Conservation (phyloP, 345 rosid species). For the Mercurialis annua region DNA sequence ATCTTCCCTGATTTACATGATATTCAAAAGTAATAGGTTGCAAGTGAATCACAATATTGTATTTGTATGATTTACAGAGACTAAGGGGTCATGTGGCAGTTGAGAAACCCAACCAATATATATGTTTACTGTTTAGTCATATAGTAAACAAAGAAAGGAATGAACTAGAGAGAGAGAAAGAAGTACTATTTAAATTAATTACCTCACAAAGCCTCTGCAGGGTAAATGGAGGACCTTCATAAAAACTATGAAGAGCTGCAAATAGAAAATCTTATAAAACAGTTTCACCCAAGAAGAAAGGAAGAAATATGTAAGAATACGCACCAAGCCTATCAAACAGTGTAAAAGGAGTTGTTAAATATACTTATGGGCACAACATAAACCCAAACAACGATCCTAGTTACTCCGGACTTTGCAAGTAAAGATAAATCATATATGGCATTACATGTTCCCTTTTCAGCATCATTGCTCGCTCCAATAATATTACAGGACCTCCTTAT, state of each 20-base stretch:
- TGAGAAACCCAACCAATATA: neutral
- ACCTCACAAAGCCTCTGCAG: conserved; percentile 96
- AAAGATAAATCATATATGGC: too few relatives aligned
- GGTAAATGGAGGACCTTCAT: conserved; percentile 94
- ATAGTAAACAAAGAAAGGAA: neutral
- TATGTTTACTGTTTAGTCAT: neutral
- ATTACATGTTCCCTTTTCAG: neutral
- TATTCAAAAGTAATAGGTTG: neutral
- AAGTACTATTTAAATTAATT: conserved; percentile 9
- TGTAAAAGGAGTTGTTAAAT: neutral
- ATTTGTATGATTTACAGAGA: neutral
- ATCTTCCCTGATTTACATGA: neutral
- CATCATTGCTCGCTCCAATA: neutral
- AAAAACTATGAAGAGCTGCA: conserved; percentile 66
- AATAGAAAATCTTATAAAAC: conserved; percentile 1
- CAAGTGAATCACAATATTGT: neutral
- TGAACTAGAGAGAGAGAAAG: neutral
- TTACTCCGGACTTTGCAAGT: neutral
- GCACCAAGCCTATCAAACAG: neutral
- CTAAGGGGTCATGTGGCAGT: neutral
- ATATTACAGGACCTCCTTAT: neutral
- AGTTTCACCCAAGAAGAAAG: neutral
- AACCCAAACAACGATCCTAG: neutral
- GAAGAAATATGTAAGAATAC: neutral
- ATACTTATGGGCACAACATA: neutral